These are phyloP conservation scores for Lentinula guzmanii DNA, from an alignment of 768 basidiomycete genomes.

Conservation along the genomic window DNA sequence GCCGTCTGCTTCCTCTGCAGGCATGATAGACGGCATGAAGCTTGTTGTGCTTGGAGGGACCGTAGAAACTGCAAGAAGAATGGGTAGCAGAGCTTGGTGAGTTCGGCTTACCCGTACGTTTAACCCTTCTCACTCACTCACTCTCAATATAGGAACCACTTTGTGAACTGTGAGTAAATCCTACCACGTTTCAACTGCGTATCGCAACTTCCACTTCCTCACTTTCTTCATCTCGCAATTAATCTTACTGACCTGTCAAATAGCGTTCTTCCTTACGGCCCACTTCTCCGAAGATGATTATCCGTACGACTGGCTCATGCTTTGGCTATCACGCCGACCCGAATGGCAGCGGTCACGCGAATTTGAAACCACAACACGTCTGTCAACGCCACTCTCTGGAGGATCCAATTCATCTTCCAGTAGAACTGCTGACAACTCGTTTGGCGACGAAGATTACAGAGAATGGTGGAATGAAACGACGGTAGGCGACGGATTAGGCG, in stretches of 20 bases:
- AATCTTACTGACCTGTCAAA: background rate
- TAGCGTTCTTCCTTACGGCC: slow-evolving; percentile 84
- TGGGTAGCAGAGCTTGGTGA: slow-evolving; percentile 79
- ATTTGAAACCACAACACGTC: slow-evolving; percentile 82
- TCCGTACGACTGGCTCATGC: slow-evolving; percentile 89
- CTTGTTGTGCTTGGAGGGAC: slow-evolving; percentile 86
- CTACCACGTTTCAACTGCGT: background rate
- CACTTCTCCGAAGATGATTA: slow-evolving; percentile 90
- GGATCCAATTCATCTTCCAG: slow-evolving; percentile 27
- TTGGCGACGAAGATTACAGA: slow-evolving; percentile 47
- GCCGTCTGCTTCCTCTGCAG: slow-evolving; percentile 63
- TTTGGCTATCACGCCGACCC: slow-evolving; percentile 78
- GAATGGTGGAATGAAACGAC: slow-evolving; percentile 9
- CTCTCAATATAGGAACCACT: slow-evolving; percentile 56
- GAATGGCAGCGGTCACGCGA: slow-evolving; percentile 89
- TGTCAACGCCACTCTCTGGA: slow-evolving; percentile 45
- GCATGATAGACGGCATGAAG: slow-evolving; percentile 81
- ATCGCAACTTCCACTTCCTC: background rate
- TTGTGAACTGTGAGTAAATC: slow-evolving; percentile 70
- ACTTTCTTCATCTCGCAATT: background rate
- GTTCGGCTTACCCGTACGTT: slow-evolving; percentile 14
- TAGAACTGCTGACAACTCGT: slow-evolving; percentile 46
- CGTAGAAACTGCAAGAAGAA: slow-evolving; percentile 78
- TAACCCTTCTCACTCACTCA: background rate
- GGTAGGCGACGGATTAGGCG: background rate